Conservation (phyloP, 495 filamentous ascomycete genomes). For the Friedmanniomyces simplex region DNA sequence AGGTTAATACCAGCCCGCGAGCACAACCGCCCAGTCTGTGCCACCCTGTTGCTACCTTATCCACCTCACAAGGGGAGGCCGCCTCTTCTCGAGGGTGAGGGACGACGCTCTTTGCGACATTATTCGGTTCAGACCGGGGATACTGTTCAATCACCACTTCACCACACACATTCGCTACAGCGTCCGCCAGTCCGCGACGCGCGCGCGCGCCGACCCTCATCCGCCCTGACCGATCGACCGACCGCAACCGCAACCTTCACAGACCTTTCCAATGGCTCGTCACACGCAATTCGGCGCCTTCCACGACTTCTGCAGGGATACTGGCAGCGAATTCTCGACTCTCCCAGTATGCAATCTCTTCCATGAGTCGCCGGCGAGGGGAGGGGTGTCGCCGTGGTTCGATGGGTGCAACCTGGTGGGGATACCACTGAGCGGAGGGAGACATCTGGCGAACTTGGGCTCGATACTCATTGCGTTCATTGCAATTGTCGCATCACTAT, state of each 20-base stretch:
- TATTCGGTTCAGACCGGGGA: too few relatives aligned
- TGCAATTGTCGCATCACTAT: constrained; percentile 55
- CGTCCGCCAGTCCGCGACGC: background rate
- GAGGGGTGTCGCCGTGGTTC: constrained; percentile 30
- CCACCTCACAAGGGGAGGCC: too few relatives aligned
- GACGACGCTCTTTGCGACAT: too few relatives aligned
- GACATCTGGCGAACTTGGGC: constrained; percentile 71
- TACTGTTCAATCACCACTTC: too few relatives aligned
- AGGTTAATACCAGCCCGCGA: too few relatives aligned
- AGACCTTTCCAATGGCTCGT: background rate
- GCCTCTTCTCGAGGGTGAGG: too few relatives aligned
- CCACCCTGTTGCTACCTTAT: too few relatives aligned
- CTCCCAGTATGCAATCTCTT: constrained; percentile 88
- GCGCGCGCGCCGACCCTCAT: too few relatives aligned
- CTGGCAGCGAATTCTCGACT: constrained; percentile 47
- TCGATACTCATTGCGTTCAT: constrained; percentile 77
- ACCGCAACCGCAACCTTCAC: background rate
- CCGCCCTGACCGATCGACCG: too few relatives aligned
- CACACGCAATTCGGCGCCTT: constrained; percentile 58
- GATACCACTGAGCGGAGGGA: constrained; percentile 53
- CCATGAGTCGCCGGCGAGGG: constrained; percentile 41
- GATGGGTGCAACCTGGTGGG: constrained; percentile 62
- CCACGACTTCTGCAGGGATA: constrained; percentile 86
- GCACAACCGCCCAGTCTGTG: too few relatives aligned
- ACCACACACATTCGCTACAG: background rate